A percentile compares a stretch with the other conserved stretches of the same genome.
These are phyloP conservation scores for Coniferiporia weirii DNA, from an alignment of 1,284 basidiomycete genomes.

Conservation along the genomic window DNA sequence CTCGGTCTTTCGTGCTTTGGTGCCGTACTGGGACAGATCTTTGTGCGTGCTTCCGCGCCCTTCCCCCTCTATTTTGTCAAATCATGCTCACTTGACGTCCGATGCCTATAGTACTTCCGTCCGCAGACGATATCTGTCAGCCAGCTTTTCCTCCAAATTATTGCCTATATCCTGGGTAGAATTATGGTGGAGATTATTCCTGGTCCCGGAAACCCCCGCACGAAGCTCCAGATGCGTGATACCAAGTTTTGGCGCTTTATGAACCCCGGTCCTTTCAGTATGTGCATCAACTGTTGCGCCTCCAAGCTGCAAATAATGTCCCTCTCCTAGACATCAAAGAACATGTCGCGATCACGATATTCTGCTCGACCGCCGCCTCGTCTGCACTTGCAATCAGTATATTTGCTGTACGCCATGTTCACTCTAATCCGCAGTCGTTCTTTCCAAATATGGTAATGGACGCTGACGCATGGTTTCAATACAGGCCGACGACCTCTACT, in stretches of 20 bases:
- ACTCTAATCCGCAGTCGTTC: not conserved
- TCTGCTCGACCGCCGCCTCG: conserved; percentile 45
- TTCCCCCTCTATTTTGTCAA: not conserved
- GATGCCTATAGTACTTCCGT: conserved; percentile 20
- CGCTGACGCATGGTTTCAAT: conserved; percentile 21
- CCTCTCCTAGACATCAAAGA: conserved; percentile 46
- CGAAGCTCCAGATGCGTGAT: conserved; percentile 32
- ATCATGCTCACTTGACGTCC: not conserved
- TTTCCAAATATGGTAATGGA: not conserved
- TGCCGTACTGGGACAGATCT: conserved; percentile 53
- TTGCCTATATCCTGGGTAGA: conserved; percentile 40
- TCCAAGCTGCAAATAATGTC: not conserved
- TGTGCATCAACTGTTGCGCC: not conserved
- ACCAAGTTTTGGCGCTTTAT: conserved; percentile 47
- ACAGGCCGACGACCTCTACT: conserved; percentile 46
- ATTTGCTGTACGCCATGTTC: conserved; percentile 6
- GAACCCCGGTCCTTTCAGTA: conserved; percentile 53
- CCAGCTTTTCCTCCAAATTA: conserved; percentile 52
- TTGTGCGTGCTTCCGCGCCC: conserved; percentile 32
- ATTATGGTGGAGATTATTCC: conserved; percentile 42
- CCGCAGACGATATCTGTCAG: conserved; percentile 57
- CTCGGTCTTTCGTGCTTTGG: conserved; percentile 49
- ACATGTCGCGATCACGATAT: conserved; percentile 56
- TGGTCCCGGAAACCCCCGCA: conserved; percentile 32
- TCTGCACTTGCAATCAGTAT: conserved; percentile 42